Evolutionary conservation across 2,329 filamentous ascomycete genomes (phyloP), one percentile per base, ranked within the genome.

Genomic region (Ophiocordyceps camponoti-floridani): DNA sequence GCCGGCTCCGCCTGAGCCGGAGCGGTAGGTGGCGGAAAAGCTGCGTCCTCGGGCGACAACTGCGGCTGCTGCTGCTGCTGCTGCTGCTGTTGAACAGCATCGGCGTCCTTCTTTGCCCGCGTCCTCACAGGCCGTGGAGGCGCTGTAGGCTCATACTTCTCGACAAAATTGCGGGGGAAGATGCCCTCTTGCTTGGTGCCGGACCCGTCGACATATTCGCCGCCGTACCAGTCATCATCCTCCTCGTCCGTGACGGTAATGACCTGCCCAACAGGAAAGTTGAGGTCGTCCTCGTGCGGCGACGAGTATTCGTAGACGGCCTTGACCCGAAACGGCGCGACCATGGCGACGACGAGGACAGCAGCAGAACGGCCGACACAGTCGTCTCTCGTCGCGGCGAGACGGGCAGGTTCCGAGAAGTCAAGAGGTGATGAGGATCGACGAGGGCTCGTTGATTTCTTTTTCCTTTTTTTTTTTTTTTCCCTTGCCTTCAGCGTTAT

Each of bases 161-260:
- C 91, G 57, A 98, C 91, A 59, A 98, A 98, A 66, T 96, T 98
- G 60, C 83, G 82, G 44, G 87, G 89, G 62, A 95, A 96, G 54
- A 95, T 83, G 52, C 89, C 89, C 57, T 88, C 79, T 58, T 79
- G 75, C 62, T 81, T 86, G 50, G 62, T 65, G 46, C 91, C 91
- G 44, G 70, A 64, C 48, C 78, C 76, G 62, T 93, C 84, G 50
- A 79, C 67, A 61, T 94, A 95, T 62, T 91, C 82, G 52, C 91
- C 89, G 50, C 75, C 77, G 60, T 91, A 94, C 91, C 88, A 96
- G 60, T 96, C 93, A 50, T 73, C 79, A 59, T 94, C 91, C 59
- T 96, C 91, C 62, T 85, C 78, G 48, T 88, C 88, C 41, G 82
- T 94, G 50, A 98, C 88, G 44, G 84, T 91, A 59, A 98, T 93